Conservation (phyloP, 2,329 filamentous ascomycete species). For the Aureobasidium lini region DNA sequence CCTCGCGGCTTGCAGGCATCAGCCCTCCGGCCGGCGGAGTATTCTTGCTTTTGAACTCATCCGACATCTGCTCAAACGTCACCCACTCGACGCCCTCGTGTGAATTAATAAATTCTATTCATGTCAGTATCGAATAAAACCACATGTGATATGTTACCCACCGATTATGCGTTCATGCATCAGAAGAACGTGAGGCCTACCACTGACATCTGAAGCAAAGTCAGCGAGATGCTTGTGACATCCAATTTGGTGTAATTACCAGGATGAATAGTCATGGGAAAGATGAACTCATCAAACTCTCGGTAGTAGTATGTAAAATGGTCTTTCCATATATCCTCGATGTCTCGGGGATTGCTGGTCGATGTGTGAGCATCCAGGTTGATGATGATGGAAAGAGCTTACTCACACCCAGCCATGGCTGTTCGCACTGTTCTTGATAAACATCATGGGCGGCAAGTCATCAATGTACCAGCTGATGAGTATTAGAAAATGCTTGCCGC, state of each 20-base stretch:
- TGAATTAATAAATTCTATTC: conserved; percentile 61
- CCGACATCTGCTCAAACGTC: conserved; percentile 63
- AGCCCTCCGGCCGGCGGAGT: conserved; percentile 49
- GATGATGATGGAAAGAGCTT: not conserved
- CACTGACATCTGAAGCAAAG: conserved; percentile 50
- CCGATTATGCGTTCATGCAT: conserved; percentile 59
- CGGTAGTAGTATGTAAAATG: conserved; percentile 69
- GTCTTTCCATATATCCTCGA: conserved; percentile 59
- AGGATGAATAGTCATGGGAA: conserved; percentile 70
- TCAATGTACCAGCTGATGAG: conserved; percentile 17
- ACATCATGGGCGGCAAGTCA: conserved; percentile 63
- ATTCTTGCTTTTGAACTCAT: conserved; percentile 65
- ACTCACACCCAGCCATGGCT: conserved; percentile 52
- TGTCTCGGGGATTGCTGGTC: conserved; percentile 38
- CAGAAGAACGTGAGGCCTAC: conserved; percentile 61
- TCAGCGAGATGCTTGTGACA: not conserved
- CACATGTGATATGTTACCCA: not conserved
- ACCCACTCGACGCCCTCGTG: conserved; percentile 59
- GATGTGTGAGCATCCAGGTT: not conserved
- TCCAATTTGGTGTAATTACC: not conserved
- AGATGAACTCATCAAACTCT: conserved; percentile 69
- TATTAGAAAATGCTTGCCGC: not conserved
- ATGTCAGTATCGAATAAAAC: conserved; percentile 19
- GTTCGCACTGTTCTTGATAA: conserved; percentile 59
- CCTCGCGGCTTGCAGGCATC: conserved; percentile 43